Conservation (phyloP, 176 grass and related monocot genomes). For the Leersia perrieri region DNA sequence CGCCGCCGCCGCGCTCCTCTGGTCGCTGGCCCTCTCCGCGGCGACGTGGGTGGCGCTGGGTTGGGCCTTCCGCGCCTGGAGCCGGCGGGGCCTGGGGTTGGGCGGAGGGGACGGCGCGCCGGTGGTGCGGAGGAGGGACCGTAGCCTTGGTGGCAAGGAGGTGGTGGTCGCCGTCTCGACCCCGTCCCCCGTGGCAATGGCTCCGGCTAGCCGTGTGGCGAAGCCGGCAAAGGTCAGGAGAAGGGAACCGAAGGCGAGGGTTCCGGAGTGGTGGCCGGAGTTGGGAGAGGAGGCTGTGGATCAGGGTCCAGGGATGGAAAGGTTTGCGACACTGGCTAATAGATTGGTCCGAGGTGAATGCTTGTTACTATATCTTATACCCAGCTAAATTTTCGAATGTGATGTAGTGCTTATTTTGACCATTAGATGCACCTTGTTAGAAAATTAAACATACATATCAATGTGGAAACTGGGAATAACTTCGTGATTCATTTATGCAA, state of each 20-base stretch:
- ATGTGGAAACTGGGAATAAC: not conserved
- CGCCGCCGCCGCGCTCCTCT: conserved; percentile 40
- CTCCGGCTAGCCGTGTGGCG: conserved; percentile 30
- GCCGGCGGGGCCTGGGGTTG: conserved; percentile 20
- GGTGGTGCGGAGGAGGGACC: conserved; percentile 49
- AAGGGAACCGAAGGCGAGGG: conserved; percentile 11
- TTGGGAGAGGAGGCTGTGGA: conserved; percentile 3
- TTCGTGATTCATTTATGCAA: not conserved
- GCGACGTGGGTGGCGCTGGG: conserved; percentile 38
- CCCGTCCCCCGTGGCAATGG: not conserved
- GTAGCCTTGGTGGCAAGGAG: conserved; percentile 67
- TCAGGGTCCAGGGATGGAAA: conserved; percentile 13
- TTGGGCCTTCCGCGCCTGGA: conserved; percentile 28
- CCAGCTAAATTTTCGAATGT: not conserved
- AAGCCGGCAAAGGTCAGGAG: conserved; percentile 22
- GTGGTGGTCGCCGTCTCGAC: conserved; percentile 54
- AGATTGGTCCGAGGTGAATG: conserved; percentile 66
- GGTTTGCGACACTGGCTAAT: conserved; percentile 35
- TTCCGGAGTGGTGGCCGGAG: conserved; percentile 63
- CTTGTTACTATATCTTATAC: not conserved
- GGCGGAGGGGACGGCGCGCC: not conserved
- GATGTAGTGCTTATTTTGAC: not conserved
- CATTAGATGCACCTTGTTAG: not conserved
- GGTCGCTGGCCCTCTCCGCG: conserved; percentile 41
- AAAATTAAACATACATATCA: not conserved